Conservation (phyloP, 768 basidiomycete species). For the Tulasnella sp. region DNA sequence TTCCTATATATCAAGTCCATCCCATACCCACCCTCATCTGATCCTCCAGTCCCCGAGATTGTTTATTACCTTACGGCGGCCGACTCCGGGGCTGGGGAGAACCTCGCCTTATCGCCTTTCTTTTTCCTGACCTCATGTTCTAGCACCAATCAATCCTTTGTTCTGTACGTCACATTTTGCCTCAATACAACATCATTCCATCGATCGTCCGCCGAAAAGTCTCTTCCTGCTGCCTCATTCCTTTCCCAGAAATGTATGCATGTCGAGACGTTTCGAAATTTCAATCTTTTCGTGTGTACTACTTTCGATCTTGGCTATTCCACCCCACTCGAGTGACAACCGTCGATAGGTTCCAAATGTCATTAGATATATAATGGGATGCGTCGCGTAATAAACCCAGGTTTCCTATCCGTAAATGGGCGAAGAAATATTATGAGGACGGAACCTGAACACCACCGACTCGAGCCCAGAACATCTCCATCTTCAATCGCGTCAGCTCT, state of each 20-base stretch:
- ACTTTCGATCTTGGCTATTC: neutral
- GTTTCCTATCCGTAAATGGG: neutral
- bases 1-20: neutral
- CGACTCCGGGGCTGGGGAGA: slow-evolving; percentile 6
- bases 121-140: neutral
- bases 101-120: neutral
- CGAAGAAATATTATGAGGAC: neutral
- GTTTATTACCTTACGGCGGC: slow-evolving; percentile 5
- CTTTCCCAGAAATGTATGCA: neutral
- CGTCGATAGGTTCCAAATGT: neutral
- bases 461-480: slow-evolving; percentile 87
- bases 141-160: neutral
- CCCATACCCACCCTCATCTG: neutral
- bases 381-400: neutral
- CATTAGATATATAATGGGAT: neutral
- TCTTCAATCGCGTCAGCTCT: slow-evolving; percentile 69
- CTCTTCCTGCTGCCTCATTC: neutral
- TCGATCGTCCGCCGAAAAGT: slow-evolving; percentile 13
- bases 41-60: neutral
- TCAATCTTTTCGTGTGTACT: neutral
- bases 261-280: neutral
- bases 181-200: neutral
- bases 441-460: slow-evolving; percentile 50
- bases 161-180: neutral
- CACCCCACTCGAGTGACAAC: neutral